Conservation (phyloP, 2,329 filamentous ascomycete genomes). For the Leptodontidium sp. region DNA sequence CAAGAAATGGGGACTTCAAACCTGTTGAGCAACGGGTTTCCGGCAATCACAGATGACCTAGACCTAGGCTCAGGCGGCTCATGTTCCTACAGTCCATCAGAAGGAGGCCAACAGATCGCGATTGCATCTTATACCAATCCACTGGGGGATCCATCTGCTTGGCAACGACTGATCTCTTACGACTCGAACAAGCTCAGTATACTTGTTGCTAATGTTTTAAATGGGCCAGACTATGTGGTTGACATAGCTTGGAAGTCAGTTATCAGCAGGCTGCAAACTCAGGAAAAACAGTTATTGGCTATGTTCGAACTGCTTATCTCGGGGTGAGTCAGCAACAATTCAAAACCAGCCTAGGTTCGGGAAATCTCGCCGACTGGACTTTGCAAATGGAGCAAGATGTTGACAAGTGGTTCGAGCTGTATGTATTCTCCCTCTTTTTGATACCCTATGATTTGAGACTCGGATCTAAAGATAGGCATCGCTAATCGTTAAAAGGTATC, state of each 20-base stretch:
- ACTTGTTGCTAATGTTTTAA: conserved; percentile 29
- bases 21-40: background rate
- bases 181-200: conserved; percentile 18
- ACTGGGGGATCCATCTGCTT: conserved; percentile 26
- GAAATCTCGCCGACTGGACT: conserved; percentile 38
- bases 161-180: conserved; percentile 23
- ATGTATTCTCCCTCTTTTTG: too few relatives aligned
- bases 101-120: conserved; percentile 27
- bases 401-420: conserved; percentile 40
- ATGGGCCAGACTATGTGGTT: conserved; percentile 26
- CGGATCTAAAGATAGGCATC: too few relatives aligned
- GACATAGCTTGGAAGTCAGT: conserved; percentile 24
- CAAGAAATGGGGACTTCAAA: conserved; percentile 1
- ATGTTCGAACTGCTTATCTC: conserved; percentile 30
- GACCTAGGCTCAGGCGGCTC: background rate
- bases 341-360: background rate
- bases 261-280: conserved; percentile 15
- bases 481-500: background rate
- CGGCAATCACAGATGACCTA: background rate
- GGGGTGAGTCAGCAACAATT: conserved; percentile 17
- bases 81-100: background rate
- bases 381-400: conserved; percentile 42
- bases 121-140: conserved; percentile 30
- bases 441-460: too few relatives aligned
- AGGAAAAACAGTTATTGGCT: conserved; percentile 30